Conservation (phyloP, 2,329 filamentous ascomycete genomes). For the Sclerotinia sclerotiorum region DNA sequence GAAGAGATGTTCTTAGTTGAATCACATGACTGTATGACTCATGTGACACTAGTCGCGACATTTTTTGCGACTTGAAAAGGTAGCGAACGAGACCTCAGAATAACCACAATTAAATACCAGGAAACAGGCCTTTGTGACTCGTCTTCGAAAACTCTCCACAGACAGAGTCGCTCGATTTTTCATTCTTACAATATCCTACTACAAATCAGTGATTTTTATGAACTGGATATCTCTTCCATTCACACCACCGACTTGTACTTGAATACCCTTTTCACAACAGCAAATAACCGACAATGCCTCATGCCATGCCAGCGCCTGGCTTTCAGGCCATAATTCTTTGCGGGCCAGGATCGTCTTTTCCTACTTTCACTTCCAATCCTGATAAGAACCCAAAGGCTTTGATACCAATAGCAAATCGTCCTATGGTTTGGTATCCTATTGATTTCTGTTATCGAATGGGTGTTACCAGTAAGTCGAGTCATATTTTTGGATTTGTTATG, state of each 20-base stretch:
- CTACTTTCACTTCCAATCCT: slow-evolving; percentile 78
- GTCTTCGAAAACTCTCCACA: background rate
- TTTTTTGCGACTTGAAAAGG: background rate
- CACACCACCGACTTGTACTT: background rate
- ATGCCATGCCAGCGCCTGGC: slow-evolving; percentile 73
- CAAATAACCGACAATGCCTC: slow-evolving; percentile 58
- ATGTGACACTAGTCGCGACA: slow-evolving; percentile 18
- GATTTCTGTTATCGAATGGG: slow-evolving; percentile 83
- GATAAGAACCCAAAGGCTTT: slow-evolving; percentile 81
- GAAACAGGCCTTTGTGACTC: background rate
- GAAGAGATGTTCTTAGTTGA: background rate
- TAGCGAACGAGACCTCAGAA: background rate
- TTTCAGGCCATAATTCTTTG: slow-evolving; percentile 83
- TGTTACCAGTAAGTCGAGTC: slow-evolving; percentile 60
- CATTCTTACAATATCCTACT: background rate
- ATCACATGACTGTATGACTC: slow-evolving; percentile 8
- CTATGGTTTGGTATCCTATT: slow-evolving; percentile 88
- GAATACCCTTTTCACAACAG: background rate
- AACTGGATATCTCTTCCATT: background rate
- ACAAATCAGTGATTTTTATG: background rate
- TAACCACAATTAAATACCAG: background rate
- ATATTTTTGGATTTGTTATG: background rate
- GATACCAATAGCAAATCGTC: slow-evolving; percentile 77
- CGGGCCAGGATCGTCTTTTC: slow-evolving; percentile 77
- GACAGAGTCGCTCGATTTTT: background rate